phyloP scores from a whole-genome alignment of 140 eudicot species.

The Cichorium intybus region DNA sequence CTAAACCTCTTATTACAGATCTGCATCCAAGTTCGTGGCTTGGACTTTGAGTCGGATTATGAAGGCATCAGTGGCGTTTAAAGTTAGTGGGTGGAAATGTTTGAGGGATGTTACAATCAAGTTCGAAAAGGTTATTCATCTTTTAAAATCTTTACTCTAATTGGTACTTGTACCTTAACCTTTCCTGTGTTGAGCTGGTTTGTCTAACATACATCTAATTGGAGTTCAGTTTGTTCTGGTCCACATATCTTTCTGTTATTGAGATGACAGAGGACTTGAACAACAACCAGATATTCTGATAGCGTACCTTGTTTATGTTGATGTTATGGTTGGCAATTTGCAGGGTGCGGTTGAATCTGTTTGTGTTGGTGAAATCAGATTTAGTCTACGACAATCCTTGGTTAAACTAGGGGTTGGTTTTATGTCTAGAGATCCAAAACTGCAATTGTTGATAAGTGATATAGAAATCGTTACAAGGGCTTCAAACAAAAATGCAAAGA shows the following conservation, averaged over 20 bases:
- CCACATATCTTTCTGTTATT: constrained; percentile 5
- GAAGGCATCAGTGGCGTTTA: constrained; percentile 85
- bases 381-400: constrained; percentile 91
- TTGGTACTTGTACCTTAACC: neutral
- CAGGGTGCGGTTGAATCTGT: constrained; percentile 94
- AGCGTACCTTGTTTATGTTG: constrained; percentile 8
- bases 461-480: constrained; percentile 80
- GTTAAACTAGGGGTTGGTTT: constrained; percentile 87
- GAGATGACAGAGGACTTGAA: neutral
- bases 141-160: neutral
- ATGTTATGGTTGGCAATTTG: constrained; percentile 24
- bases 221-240: neutral
- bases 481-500: constrained; percentile 48
- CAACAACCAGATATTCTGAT: neutral
- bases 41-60: constrained; percentile 76
- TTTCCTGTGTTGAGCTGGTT: constrained; percentile 2
- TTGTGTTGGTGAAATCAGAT: constrained; percentile 91
- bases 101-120: constrained; percentile 83
- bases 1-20: constrained; percentile 48
- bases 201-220: constrained; percentile 4
- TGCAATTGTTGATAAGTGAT: constrained; percentile 76
- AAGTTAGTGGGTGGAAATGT: constrained; percentile 99
- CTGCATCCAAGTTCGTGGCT: constrained; percentile 82
- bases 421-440: constrained; percentile 87
- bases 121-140: constrained; percentile 68